Evolutionary conservation across 2,329 filamentous ascomycete species (phyloP).

Genomic region (Fusarium chlamydosporum): DNA sequence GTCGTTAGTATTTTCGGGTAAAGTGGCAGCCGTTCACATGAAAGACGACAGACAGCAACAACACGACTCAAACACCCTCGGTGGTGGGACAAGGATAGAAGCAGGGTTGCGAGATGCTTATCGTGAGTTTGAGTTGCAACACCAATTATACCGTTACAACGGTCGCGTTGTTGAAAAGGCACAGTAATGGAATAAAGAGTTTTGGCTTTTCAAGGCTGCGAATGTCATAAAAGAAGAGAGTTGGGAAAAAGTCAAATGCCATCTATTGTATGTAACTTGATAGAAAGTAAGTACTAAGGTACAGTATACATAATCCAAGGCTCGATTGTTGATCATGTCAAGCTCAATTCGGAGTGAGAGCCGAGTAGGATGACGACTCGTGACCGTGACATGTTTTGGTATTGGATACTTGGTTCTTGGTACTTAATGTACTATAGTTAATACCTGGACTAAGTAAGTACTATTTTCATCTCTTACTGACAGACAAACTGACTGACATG

Average conservation of each 20-base stretch:
- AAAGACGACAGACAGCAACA: constrained; percentile 24
- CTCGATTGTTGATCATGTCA: constrained; percentile 21
- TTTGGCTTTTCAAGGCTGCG: background rate
- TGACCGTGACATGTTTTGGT: constrained; percentile 44
- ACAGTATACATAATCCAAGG: constrained; percentile 2
- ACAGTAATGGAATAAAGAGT: background rate
- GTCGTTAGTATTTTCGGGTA: constrained; percentile 22
- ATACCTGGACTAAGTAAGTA: too few species aligned
- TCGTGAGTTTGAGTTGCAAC: constrained; percentile 21
- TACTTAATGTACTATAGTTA: too few species aligned
- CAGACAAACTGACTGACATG: constrained; percentile 43
- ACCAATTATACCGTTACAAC: constrained; percentile 13
- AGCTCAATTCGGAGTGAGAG: constrained; percentile 38
- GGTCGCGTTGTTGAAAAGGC: background rate
- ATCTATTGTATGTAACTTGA: background rate
- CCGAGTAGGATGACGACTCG: constrained; percentile 45
- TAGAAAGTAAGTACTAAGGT: background rate
- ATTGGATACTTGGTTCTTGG: background rate
- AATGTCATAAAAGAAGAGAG: background rate
- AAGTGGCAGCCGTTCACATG: constrained; percentile 47
- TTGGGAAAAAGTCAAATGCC: background rate
- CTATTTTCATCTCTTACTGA: too few species aligned
- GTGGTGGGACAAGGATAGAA: constrained; percentile 24
- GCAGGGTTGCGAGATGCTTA: constrained; percentile 20
- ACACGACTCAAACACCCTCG: constrained; percentile 38